phyloP scores from a whole-genome alignment of 1,139 yeast species.

The Debaryomyces coudertii region DNA sequence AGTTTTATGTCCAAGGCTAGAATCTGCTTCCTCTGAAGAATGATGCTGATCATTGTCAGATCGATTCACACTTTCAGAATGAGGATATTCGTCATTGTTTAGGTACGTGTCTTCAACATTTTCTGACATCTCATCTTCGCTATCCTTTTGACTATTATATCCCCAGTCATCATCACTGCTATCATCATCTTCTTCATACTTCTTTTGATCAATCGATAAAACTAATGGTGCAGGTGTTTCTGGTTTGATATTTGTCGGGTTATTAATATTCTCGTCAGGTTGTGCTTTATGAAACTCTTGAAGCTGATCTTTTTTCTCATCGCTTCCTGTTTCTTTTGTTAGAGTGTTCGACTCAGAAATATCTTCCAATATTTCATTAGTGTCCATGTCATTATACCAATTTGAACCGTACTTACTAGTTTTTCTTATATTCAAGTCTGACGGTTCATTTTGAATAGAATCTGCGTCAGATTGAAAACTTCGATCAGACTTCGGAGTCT shows the following conservation, averaged over 20 bases:
- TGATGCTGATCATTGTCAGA: neutral
- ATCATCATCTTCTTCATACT: constrained; percentile 19
- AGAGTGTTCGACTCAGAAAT: neutral
- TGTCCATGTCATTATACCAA: neutral
- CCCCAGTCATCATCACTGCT: constrained; percentile 26
- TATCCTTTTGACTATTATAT: constrained; percentile 28
- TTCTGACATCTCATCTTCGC: constrained; percentile 18
- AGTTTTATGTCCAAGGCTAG: constrained; percentile 17
- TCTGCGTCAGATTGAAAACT: constrained; percentile 43
- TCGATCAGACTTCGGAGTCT: constrained; percentile 37
- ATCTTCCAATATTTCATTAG: neutral
- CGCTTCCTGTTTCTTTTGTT: neutral
- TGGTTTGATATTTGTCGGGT: neutral
- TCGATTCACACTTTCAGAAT: neutral
- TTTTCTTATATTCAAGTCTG: constrained; percentile 25
- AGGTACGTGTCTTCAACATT: neutral
- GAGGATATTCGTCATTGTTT: neutral
- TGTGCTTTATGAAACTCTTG: neutral
- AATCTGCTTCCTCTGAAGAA: constrained; percentile 5
- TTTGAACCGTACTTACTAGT: constrained; percentile 2
- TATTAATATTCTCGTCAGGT: neutral
- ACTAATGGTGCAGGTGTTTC: constrained; percentile 25
- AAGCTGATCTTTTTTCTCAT: neutral
- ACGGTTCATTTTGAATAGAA: constrained; percentile 42
- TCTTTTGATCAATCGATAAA: constrained; percentile 28